Percentiles rank a stretch among this genome's conserved stretches.
phyloP scores from a whole-genome alignment of 2,329 filamentous ascomycete genomes.

The Claviceps fusiformis region DNA sequence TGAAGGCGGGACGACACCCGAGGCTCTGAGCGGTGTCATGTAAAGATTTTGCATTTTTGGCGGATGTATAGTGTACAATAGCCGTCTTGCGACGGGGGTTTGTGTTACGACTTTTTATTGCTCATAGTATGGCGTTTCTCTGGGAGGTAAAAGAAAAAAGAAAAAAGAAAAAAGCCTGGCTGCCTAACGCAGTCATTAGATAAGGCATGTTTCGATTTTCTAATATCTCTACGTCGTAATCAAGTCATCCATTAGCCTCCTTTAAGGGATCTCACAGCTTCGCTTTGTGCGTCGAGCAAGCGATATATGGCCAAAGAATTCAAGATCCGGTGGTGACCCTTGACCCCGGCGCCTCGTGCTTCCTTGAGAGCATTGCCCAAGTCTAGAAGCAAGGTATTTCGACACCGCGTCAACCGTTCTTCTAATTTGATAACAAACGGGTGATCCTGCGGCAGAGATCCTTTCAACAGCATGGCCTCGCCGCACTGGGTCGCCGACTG shows the following conservation, averaged over 20 bases:
- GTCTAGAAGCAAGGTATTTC: conserved; percentile 43
- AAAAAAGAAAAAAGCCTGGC: neutral
- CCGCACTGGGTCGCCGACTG: conserved; percentile 32
- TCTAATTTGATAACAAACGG: conserved; percentile 38
- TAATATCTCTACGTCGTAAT: neutral
- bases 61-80: conserved; percentile 25
- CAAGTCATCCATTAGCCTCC: conserved; percentile 19
- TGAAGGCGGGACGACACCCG: conserved; percentile 40
- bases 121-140: neutral
- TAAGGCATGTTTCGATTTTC: neutral
- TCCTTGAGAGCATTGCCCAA: conserved; percentile 35
- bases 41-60: conserved; percentile 18
- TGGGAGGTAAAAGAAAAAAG: neutral
- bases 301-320: conserved; percentile 40
- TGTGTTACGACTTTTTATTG: neutral
- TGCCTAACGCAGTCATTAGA: conserved; percentile 17
- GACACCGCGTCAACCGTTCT: conserved; percentile 37
- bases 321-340: conserved; percentile 32
- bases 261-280: conserved; percentile 35
- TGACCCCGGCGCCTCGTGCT: conserved; percentile 27
- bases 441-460: conserved; percentile 30
- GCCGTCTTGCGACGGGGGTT: conserved; percentile 16
- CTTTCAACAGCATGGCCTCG: conserved; percentile 27
- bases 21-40: conserved; percentile 40
- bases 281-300: conserved; percentile 35